A percentile compares a stretch with the other conserved stretches of the same genome.
phyloP scores from a whole-genome alignment of 495 filamentous ascomycete species.

The Penicillium mononematosum region DNA sequence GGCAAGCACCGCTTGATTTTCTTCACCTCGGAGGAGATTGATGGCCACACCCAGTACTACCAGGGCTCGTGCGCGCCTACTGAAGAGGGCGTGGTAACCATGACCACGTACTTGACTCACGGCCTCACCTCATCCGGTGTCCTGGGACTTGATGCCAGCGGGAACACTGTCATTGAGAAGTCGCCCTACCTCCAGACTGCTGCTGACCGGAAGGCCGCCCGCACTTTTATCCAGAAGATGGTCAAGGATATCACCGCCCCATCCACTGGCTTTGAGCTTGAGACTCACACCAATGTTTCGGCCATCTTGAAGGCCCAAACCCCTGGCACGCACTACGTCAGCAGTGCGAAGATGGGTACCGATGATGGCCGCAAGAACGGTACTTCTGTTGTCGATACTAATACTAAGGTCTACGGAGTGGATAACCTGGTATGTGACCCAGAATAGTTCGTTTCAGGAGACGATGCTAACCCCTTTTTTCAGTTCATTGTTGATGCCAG shows the following conservation, averaged over 20 bases:
- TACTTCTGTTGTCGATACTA: slow-evolving; percentile 66
- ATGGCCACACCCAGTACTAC: slow-evolving; percentile 32
- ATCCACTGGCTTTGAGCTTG: slow-evolving; percentile 45
- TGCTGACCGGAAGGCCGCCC: slow-evolving; percentile 25
- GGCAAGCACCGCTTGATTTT: slow-evolving; percentile 59
- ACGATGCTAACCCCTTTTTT: slow-evolving; percentile 6
- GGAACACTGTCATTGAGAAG: slow-evolving; percentile 59
- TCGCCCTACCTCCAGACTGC: slow-evolving; percentile 35
- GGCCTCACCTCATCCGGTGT: slow-evolving; percentile 53
- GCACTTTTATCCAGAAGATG: slow-evolving; percentile 43
- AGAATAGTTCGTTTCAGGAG: not conserved
- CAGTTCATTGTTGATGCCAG: slow-evolving; percentile 40
- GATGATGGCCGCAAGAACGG: slow-evolving; percentile 65
- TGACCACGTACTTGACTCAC: slow-evolving; percentile 45
- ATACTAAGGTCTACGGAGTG: slow-evolving; percentile 69
- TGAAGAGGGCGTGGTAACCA: slow-evolving; percentile 25
- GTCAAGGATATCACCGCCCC: slow-evolving; percentile 58
- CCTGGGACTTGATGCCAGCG: slow-evolving; percentile 54
- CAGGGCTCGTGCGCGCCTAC: slow-evolving; percentile 33
- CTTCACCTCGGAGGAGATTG: slow-evolving; percentile 28
- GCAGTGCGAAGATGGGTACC: slow-evolving; percentile 60
- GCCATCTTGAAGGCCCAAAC: slow-evolving; percentile 46
- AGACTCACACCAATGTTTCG: slow-evolving; percentile 55
- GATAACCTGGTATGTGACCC: slow-evolving; percentile 55
- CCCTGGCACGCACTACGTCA: slow-evolving; percentile 71